phyloP scores from a whole-genome alignment of 371 early-diverging fungal genomes.

The Fennellomyces sp. region DNA sequence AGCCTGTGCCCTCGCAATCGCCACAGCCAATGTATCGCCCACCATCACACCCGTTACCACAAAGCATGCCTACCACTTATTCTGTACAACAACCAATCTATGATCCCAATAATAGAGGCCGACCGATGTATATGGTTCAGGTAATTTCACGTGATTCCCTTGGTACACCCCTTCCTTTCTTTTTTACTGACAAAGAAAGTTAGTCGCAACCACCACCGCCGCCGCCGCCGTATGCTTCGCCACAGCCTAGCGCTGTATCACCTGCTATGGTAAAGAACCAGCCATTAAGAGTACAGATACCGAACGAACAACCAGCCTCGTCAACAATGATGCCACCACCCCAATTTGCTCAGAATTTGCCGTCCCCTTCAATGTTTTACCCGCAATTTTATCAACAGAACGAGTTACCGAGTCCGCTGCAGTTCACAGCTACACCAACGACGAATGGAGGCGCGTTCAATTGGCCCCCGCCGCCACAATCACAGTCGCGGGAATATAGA shows the following conservation, averaged over 20 bases:
- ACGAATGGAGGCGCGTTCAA: constrained; percentile 55
- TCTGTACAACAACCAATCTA: neutral
- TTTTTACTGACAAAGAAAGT: neutral
- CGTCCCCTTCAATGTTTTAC: constrained; percentile 77
- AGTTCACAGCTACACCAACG: constrained; percentile 63
- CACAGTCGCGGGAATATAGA: neutral
- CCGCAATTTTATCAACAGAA: constrained; percentile 72
- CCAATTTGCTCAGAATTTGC: constrained; percentile 75
- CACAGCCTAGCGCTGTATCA: neutral
- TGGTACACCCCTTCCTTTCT: too few species aligned
- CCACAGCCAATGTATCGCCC: constrained; percentile 1
- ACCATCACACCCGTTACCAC: neutral
- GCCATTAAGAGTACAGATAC: neutral
- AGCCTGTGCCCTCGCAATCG: neutral
- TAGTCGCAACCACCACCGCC: neutral
- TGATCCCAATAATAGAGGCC: neutral
- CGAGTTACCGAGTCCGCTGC: constrained; percentile 64
- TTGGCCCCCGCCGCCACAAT: constrained; percentile 46
- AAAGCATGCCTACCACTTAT: neutral
- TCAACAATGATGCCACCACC: constrained; percentile 21
- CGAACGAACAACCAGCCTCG: neutral
- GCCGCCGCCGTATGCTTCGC: neutral
- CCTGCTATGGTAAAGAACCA: neutral
- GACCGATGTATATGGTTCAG: neutral
- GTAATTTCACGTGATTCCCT: neutral